Evolutionary conservation across 176 grass and related monocot species (phyloP).

Genomic region (Oryza officinalis): DNA sequence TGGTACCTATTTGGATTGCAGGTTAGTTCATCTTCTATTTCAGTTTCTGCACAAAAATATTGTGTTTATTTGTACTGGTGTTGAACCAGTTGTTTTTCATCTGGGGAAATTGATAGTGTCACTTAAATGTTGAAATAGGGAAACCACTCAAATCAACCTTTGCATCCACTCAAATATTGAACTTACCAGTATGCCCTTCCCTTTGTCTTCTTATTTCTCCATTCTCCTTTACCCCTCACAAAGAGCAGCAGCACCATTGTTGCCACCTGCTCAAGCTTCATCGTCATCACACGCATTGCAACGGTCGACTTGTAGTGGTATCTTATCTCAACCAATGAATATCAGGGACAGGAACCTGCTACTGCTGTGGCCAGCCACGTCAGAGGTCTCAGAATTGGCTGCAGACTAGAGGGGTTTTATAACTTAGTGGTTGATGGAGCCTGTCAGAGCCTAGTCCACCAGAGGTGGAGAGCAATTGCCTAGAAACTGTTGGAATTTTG

Average conservation of each 20-base stretch:
- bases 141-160: background rate
- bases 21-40: conserved; percentile 44
- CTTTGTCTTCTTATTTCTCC: too few species aligned
- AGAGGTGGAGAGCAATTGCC: background rate
- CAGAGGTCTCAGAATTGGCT: background rate
- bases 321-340: too few species aligned
- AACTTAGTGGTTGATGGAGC: background rate
- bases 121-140: background rate
- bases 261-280: too few species aligned
- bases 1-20: conserved; percentile 98
- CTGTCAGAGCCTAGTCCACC: background rate
- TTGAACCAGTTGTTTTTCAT: background rate
- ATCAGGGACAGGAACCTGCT: background rate
- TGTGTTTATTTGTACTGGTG: background rate
- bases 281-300: too few species aligned
- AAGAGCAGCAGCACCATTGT: too few species aligned
- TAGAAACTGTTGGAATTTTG: background rate
- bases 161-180: background rate
- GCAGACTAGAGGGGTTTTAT: background rate
- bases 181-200: too few species aligned
- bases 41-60: background rate
- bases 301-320: too few species aligned
- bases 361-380: background rate
- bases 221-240: too few species aligned
- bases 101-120: background rate